Conservation (phyloP, 331 rosid genomes). For the Phaseolus coccineus region DNA sequence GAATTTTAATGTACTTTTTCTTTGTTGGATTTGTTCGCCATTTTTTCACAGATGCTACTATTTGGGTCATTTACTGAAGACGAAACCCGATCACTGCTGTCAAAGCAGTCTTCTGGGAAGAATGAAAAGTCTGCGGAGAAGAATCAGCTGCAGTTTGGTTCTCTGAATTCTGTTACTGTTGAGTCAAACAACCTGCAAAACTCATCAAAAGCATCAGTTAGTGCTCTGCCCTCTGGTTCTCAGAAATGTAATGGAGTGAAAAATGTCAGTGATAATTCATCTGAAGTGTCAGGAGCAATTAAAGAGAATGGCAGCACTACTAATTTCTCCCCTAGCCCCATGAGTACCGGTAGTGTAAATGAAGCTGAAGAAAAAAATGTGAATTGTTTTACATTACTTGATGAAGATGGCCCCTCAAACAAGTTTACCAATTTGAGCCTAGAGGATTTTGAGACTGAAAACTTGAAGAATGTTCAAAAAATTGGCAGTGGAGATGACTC, state of each 20-base stretch:
- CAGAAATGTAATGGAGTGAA: slow-evolving; percentile 51
- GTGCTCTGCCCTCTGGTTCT: slow-evolving; percentile 39
- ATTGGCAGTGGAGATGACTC: slow-evolving; percentile 50
- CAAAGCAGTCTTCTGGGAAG: slow-evolving; percentile 51
- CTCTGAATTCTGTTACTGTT: slow-evolving; percentile 54
- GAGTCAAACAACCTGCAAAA: slow-evolving; percentile 44
- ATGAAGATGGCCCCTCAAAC: slow-evolving; percentile 48
- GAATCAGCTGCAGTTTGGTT: slow-evolving; percentile 73
- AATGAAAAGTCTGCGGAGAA: slow-evolving; percentile 57
- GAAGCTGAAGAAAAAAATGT: slow-evolving; percentile 36
- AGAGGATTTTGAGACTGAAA: slow-evolving; percentile 47
- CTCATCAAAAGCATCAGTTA: slow-evolving; percentile 44
- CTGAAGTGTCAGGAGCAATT: slow-evolving; percentile 41
- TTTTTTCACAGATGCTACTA: slow-evolving; percentile 56
- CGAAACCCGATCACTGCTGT: slow-evolving; percentile 72
- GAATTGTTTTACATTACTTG: slow-evolving; percentile 9
- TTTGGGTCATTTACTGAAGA: slow-evolving; percentile 96
- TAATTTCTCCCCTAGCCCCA: slow-evolving; percentile 20
- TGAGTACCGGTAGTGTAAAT: slow-evolving; percentile 47
- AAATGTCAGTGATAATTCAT: slow-evolving; percentile 39
- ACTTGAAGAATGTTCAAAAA: slow-evolving; percentile 43
- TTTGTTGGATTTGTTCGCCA: slow-evolving; percentile 17
- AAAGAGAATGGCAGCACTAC: slow-evolving; percentile 63
- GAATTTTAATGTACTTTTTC: not conserved
- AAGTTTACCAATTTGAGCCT: slow-evolving; percentile 58